These are phyloP conservation scores for Drechslera avenae DNA, from an alignment of 2,329 filamentous ascomycete species.

Conservation along the genomic window DNA sequence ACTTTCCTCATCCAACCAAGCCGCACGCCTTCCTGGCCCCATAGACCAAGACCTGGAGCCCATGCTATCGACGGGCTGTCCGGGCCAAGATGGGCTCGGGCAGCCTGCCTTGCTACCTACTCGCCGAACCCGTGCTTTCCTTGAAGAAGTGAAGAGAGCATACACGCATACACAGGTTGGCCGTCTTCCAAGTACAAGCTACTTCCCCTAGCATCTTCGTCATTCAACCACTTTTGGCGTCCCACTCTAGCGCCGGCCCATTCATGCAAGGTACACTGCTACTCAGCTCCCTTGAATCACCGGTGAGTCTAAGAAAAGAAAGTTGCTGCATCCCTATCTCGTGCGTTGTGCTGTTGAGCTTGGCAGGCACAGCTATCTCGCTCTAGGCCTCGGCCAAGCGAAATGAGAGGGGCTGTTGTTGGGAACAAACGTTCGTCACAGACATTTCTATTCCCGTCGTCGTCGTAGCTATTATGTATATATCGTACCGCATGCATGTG, in stretches of 20 bases:
- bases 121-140: no score
- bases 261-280: constrained; percentile 33
- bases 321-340: background rate
- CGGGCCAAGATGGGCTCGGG: no score
- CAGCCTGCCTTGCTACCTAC: no score
- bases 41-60: no score
- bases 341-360: constrained; percentile 5
- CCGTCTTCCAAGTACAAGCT: background rate
- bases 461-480: background rate
- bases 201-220: background rate
- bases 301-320: background rate
- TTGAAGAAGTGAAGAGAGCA: no score
- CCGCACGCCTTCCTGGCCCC: background rate
- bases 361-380: background rate
- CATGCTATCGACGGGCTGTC: no score
- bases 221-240: background rate
- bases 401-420: constrained; percentile 18
- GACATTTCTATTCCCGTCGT: background rate
- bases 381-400: constrained; percentile 12
- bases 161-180: no score
- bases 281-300: constrained; percentile 16
- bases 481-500: background rate
- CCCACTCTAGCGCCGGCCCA: constrained; percentile 21
- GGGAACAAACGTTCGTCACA: constrained; percentile 23
- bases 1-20: constrained; percentile 16